A percentile compares a stretch with the other conserved stretches of the same genome.
Evolutionary conservation across 108 stramenopile species (phyloP).

Genomic region (Nitzschia sp.): DNA sequence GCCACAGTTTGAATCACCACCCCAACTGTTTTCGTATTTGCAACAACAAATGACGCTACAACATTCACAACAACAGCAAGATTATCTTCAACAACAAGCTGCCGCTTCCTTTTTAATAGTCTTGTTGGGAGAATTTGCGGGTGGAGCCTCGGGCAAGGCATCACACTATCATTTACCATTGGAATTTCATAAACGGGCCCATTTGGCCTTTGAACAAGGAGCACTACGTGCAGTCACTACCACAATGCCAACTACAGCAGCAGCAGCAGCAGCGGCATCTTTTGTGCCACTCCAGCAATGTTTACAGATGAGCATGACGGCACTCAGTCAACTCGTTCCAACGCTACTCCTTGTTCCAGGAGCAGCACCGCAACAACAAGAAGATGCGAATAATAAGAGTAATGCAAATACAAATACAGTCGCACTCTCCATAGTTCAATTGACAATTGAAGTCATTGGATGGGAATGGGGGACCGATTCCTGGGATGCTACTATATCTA

Average conservation of each 20-base stretch:
- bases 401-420: slow-evolving; percentile 26
- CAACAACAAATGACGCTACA: not conserved
- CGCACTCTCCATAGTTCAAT: slow-evolving; percentile 48
- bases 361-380: slow-evolving; percentile 18
- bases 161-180: slow-evolving; percentile 63
- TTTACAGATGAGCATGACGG: slow-evolving; percentile 36
- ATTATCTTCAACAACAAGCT: not conserved
- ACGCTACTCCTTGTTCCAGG: not conserved
- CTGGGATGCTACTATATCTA: too few relatives aligned
- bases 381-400: not conserved
- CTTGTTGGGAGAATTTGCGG: slow-evolving; percentile 69
- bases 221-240: too few relatives aligned
- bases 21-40: slow-evolving; percentile 6
- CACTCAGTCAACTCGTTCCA: slow-evolving; percentile 35
- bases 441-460: slow-evolving; percentile 56
- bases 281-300: slow-evolving; percentile 16
- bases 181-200: slow-evolving; percentile 76
- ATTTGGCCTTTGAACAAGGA: slow-evolving; percentile 49
- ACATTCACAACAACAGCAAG: not conserved
- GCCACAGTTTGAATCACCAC: slow-evolving; percentile 10
- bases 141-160: slow-evolving; percentile 68
- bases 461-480: slow-evolving; percentile 81
- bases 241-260: slow-evolving; percentile 10
- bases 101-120: slow-evolving; percentile 52
- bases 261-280: not conserved